Evolutionary conservation across 164 flowering plant genomes (phyloP), one percentile per base, ranked within the genome.

Genomic region (Liquidambar formosana): DNA sequence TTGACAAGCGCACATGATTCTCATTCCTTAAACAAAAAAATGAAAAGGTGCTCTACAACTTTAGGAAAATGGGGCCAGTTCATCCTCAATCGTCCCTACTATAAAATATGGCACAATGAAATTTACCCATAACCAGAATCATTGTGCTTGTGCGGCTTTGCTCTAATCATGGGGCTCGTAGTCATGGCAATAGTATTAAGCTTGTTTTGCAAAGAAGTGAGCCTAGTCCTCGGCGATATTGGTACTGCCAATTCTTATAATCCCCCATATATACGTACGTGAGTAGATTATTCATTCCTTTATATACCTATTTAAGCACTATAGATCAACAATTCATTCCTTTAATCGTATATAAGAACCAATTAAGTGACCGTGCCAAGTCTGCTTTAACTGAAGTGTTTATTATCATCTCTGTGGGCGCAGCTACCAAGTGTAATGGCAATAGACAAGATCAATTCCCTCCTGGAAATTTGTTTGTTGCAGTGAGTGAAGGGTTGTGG

Each of bases 401-500:
- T 23, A 21, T 2, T 23, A 1, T 46, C 26, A 15, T 1, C 10
- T 26, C 19, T 27, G 19, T 61, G 18, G 28, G 22, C 58, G 46
- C 69, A 77, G 80, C 77, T 16, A 77, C 74, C 1, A 61, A 11
- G 44, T 77, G 80, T n/a, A 4, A 69, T 26, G 77, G 80, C 2
- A 45, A 66, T 9, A 47, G 58, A 12, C 67, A 53, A 58, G 68
- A 57, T 15, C 80, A 73, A 22, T 77, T 73, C 62, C 77, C 80
- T 18, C 41, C 69, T 0, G 72, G 74, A 2, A 67, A 66, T 41
- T 56, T 73, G 51, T 73, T 73, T 56, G 75, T 57, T 2, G 75
- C 77, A 3, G 77, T 66, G 16, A 57, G 80, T 21, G 77, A 71
- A 15, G 75, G 72, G 10, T 11, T 77, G 27, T 77, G 80, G 77